These are phyloP conservation scores for Ceratocystis albifundus DNA, from an alignment of 2,329 filamentous ascomycete genomes.

Conservation along the genomic window DNA sequence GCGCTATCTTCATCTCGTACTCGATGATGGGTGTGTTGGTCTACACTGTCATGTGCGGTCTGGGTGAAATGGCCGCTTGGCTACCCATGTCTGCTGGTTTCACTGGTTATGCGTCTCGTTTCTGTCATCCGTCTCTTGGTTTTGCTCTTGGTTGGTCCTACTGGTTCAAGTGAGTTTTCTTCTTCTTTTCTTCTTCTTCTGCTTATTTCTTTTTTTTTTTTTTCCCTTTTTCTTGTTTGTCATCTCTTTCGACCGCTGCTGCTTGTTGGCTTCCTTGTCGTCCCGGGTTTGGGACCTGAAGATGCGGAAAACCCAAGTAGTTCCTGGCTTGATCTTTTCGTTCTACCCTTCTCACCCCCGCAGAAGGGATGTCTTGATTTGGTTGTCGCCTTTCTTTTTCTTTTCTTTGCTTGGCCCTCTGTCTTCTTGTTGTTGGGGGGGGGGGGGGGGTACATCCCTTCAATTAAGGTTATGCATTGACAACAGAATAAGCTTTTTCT, in stretches of 20 bases:
- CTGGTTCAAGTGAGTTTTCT: slow-evolving; percentile 28
- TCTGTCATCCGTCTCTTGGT: slow-evolving; percentile 68
- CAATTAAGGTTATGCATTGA: slow-evolving; percentile 9
- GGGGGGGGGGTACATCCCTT: too few species aligned
- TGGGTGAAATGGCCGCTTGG: slow-evolving; percentile 80
- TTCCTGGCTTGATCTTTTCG: too few species aligned
- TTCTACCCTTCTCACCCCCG: too few species aligned
- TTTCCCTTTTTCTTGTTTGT: not conserved
- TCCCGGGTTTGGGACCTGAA: not conserved
- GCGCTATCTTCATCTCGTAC: slow-evolving; percentile 60
- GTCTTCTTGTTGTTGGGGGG: too few species aligned
- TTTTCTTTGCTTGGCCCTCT: not conserved
- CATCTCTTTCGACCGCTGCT: not conserved
- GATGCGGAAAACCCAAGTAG: not conserved
- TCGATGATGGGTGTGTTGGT: slow-evolving; percentile 58
- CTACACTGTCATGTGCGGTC: slow-evolving; percentile 67
- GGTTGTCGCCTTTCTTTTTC: not conserved
- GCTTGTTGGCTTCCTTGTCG: not conserved
- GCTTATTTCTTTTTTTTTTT: not conserved
- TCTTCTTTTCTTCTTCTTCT: not conserved
- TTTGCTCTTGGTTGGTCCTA: slow-evolving; percentile 66
- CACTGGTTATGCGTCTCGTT: slow-evolving; percentile 67
- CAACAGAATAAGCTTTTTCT: slow-evolving; percentile 4
- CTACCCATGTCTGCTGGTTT: slow-evolving; percentile 67
- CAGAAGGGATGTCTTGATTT: not conserved